These are phyloP conservation scores for Pisolithus orientalis DNA, from an alignment of 768 basidiomycete genomes.

Conservation along the genomic window DNA sequence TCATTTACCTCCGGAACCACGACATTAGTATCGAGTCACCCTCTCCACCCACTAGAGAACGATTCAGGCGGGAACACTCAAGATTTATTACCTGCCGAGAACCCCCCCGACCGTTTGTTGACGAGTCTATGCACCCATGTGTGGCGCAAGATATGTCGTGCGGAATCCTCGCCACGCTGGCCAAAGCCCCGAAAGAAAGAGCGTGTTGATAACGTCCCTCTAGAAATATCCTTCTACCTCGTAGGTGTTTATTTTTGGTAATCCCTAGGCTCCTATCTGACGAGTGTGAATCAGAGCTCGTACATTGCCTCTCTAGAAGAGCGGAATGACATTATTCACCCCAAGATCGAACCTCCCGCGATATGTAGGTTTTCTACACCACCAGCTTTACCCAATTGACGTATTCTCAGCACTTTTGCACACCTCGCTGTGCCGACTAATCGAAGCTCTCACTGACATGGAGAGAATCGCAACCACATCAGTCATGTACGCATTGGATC, in stretches of 20 bases:
- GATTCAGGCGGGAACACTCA: no score
- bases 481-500: neutral
- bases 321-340: conserved; percentile 18
- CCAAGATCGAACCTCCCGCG: conserved; percentile 46
- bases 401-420: conserved; percentile 39
- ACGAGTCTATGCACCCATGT: conserved; percentile 59
- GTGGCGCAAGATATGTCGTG: conserved; percentile 36
- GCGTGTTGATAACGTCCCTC: conserved; percentile 57
- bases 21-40: neutral
- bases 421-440: conserved; percentile 43
- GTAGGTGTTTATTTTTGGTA: conserved; percentile 30
- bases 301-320: conserved; percentile 55
- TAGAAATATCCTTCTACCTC: conserved; percentile 64
- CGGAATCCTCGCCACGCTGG: conserved; percentile 42
- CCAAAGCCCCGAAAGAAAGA: conserved; percentile 46
- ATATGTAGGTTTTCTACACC: conserved; percentile 36
- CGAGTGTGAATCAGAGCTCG: conserved; percentile 43
- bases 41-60: neutral
- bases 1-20: neutral
- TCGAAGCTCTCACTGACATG: conserved; percentile 60
- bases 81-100: conserved; percentile 35
- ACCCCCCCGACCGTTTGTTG: conserved; percentile 51
- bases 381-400: neutral
- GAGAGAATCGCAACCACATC: conserved; percentile 72
- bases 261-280: neutral